These are phyloP conservation scores for Hypoxylon fragiforme DNA, from an alignment of 495 filamentous ascomycete species.

Conservation along the genomic window DNA sequence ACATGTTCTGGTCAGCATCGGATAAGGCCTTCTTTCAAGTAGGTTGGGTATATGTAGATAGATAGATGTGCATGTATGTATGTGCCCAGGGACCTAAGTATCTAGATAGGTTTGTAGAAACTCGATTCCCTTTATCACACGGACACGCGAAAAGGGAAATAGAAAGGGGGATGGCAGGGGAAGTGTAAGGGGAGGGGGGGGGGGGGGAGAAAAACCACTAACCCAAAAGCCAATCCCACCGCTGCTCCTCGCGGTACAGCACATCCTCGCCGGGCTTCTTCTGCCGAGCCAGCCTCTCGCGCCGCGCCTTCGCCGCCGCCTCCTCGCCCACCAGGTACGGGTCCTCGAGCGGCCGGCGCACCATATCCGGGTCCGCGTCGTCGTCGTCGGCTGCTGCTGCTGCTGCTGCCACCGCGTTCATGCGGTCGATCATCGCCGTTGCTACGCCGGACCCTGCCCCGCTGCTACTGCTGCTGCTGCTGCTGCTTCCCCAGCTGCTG, in stretches of 20 bases:
- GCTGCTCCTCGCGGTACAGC: conserved; percentile 48
- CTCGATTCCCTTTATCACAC: no score
- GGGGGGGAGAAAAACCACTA: conserved; percentile 31
- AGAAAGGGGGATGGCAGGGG: no score
- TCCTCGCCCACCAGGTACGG: conserved; percentile 57
- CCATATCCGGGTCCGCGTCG: conserved; percentile 19
- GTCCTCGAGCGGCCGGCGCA: conserved; percentile 56
- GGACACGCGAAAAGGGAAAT: background rate
- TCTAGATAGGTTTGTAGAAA: no score
- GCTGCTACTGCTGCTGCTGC: conserved; percentile 10
- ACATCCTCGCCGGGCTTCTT: conserved; percentile 50
- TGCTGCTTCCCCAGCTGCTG: conserved; percentile 9
- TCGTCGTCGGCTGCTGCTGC: conserved; percentile 9
- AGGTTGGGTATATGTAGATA: background rate
- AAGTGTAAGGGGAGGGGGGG: no score
- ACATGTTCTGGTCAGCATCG: background rate
- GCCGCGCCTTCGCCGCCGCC: conserved; percentile 45
- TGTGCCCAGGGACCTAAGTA: no score
- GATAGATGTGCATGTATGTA: no score
- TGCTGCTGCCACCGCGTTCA: conserved; percentile 10
- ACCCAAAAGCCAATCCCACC: conserved; percentile 56
- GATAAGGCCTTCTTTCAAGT: conserved; percentile 6
- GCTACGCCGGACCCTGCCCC: no score
- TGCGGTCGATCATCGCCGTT: conserved; percentile 30
- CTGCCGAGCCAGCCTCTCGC: conserved; percentile 51